These are phyloP conservation scores for Tolypocladium album DNA, from an alignment of 2,329 filamentous ascomycete species.

Conservation along the genomic window DNA sequence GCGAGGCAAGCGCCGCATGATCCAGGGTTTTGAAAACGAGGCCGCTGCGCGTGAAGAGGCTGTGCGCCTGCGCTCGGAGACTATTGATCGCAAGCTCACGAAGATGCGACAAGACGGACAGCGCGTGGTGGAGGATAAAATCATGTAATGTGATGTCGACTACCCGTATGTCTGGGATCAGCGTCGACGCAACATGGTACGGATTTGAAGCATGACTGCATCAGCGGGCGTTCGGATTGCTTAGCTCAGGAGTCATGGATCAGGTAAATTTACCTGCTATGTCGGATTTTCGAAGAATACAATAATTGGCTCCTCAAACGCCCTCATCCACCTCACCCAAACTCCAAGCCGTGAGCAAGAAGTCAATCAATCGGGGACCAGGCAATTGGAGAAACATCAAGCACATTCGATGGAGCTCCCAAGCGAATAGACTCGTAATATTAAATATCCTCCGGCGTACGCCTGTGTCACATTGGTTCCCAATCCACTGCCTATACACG, in stretches of 20 bases:
- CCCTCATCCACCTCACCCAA: neutral
- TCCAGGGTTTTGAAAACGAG: conserved; percentile 43
- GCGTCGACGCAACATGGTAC: neutral
- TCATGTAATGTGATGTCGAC: neutral
- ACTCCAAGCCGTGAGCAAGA: neutral
- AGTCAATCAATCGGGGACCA: neutral
- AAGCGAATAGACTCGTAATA: neutral
- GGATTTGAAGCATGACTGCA: neutral
- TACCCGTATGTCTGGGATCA: neutral
- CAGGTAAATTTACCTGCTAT: neutral
- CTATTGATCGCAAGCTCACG: conserved; percentile 42
- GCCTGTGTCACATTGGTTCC: too few relatives aligned
- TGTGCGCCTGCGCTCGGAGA: conserved; percentile 40
- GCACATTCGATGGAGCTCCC: neutral
- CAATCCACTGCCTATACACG: neutral
- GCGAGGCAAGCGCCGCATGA: conserved; percentile 35
- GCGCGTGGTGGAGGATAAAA: conserved; percentile 40
- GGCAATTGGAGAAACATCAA: neutral
- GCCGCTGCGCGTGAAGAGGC: conserved; percentile 43
- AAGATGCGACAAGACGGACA: conserved; percentile 47
- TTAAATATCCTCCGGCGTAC: neutral
- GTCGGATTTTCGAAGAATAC: neutral
- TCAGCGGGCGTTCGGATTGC: neutral
- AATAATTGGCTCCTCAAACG: neutral
- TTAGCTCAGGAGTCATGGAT: conserved; percentile 1